Evolutionary conservation across 2,329 filamentous ascomycete genomes (phyloP).

Genomic region (Septoria petroselini): DNA sequence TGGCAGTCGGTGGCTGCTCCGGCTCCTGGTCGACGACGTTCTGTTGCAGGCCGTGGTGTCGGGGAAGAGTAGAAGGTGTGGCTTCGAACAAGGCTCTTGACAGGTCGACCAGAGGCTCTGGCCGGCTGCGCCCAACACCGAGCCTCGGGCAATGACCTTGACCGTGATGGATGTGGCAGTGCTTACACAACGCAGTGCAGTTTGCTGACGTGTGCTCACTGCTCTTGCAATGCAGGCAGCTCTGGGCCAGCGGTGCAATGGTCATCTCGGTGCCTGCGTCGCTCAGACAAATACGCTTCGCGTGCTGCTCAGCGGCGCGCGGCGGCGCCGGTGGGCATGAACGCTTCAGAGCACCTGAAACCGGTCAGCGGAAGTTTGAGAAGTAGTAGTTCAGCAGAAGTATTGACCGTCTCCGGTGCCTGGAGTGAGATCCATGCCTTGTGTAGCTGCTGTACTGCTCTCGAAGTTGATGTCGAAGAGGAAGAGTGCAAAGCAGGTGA

Average conservation of each 20-base stretch:
- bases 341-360: constrained; percentile 3
- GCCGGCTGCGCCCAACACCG: not conserved
- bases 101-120: not conserved
- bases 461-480: too few species aligned
- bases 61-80: not conserved
- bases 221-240: constrained; percentile 12
- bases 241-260: not conserved
- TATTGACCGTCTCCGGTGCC: constrained; percentile 2
- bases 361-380: not conserved
- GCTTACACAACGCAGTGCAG: constrained; percentile 6
- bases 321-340: not conserved
- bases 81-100: not conserved
- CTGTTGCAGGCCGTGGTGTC: not conserved
- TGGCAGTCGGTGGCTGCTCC: not conserved
- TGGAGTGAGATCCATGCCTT: not conserved
- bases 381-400: not conserved
- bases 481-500: too few species aligned
- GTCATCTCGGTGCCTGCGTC: not conserved
- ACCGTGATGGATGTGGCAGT: constrained; percentile 8
- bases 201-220: constrained; percentile 3
- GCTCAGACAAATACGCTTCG: not conserved
- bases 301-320: not conserved
- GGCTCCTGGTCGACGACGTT: not conserved
- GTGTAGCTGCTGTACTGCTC: too few species aligned
- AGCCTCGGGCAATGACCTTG: constrained; percentile 1